Evolutionary conservation across 2,329 filamentous ascomycete genomes (phyloP).

Genomic region (Diaporthe amygdali): DNA sequence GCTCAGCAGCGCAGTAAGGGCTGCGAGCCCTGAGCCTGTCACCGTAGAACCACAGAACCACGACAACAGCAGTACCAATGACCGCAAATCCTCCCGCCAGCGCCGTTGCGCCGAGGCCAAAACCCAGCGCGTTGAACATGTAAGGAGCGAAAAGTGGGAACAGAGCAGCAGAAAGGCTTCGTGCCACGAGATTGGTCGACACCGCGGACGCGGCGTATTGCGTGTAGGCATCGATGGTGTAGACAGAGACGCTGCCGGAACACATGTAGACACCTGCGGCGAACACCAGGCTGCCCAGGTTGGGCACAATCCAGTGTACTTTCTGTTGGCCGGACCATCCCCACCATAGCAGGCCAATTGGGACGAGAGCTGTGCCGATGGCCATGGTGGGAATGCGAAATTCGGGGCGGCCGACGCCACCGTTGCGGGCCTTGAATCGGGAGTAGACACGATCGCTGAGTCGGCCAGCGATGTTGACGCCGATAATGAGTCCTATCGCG

Average conservation of each 20-base stretch:
- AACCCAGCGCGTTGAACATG: not conserved
- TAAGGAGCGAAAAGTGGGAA: slow-evolving; percentile 12
- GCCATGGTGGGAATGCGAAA: slow-evolving; percentile 59
- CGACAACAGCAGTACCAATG: not conserved
- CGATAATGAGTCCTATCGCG: slow-evolving; percentile 40
- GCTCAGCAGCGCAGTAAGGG: not conserved
- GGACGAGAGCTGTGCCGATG: slow-evolving; percentile 54
- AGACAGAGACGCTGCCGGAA: slow-evolving; percentile 57
- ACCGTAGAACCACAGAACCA: not conserved
- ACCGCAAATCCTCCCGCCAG: not conserved
- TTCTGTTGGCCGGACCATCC: slow-evolving; percentile 31
- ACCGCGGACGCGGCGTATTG: slow-evolving; percentile 40
- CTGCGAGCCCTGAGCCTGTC: not conserved
- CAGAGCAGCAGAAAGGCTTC: slow-evolving; percentile 13
- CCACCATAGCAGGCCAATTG: slow-evolving; percentile 43
- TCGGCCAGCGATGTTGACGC: slow-evolving; percentile 44
- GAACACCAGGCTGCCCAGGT: slow-evolving; percentile 57
- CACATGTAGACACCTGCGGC: slow-evolving; percentile 53
- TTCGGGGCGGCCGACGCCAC: slow-evolving; percentile 40
- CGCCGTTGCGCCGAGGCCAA: not conserved
- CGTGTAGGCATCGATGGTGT: slow-evolving; percentile 54
- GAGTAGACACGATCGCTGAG: slow-evolving; percentile 52
- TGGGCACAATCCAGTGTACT: slow-evolving; percentile 40
- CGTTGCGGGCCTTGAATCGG: slow-evolving; percentile 46
- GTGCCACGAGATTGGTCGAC: slow-evolving; percentile 40